Percentiles rank a stretch among this genome's conserved stretches.
phyloP scores from a whole-genome alignment of 306 rosid genomes.

The Casuarina cunninghamiana region DNA sequence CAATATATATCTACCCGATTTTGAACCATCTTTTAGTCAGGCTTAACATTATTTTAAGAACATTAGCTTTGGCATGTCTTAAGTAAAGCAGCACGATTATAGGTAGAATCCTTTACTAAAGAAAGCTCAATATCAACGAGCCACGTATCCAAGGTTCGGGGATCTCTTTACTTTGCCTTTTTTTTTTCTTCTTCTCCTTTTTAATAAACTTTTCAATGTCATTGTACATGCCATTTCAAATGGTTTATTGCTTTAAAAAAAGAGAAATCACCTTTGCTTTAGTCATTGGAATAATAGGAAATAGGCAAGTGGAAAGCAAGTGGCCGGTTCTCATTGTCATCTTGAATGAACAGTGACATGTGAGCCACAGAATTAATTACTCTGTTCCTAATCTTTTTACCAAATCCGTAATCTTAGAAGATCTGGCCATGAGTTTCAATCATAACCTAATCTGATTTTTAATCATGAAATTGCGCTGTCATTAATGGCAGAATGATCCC shows the following conservation, averaged over 20 bases:
- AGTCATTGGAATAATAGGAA: slow-evolving; percentile 13
- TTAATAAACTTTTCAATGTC: background rate
- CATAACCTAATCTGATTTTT: background rate
- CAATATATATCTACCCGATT: background rate
- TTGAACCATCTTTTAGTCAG: background rate
- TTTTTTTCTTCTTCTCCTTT: background rate
- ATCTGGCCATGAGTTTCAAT: too few relatives aligned
- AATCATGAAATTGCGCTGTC: background rate
- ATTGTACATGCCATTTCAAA: slow-evolving; percentile 7
- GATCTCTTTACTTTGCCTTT: slow-evolving; percentile 1
- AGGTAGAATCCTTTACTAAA: slow-evolving; percentile 18
- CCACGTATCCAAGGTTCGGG: background rate
- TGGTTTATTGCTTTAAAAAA: slow-evolving; percentile 7
- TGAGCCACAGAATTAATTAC: background rate
- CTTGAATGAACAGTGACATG: background rate
- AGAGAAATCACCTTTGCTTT: slow-evolving; percentile 34
- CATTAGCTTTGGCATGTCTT: background rate
- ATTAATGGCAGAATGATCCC: background rate
- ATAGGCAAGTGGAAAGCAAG: slow-evolving; percentile 10
- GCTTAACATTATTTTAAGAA: background rate
- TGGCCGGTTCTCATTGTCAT: background rate
- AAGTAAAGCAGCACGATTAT: background rate
- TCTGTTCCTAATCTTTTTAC: background rate
- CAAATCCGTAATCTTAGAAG: too few relatives aligned
- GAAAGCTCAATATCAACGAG: background rate